Evolutionary conservation across 805 yeast genomes (phyloP).

Genomic region (Wickerhamomyces sydowiorum): DNA sequence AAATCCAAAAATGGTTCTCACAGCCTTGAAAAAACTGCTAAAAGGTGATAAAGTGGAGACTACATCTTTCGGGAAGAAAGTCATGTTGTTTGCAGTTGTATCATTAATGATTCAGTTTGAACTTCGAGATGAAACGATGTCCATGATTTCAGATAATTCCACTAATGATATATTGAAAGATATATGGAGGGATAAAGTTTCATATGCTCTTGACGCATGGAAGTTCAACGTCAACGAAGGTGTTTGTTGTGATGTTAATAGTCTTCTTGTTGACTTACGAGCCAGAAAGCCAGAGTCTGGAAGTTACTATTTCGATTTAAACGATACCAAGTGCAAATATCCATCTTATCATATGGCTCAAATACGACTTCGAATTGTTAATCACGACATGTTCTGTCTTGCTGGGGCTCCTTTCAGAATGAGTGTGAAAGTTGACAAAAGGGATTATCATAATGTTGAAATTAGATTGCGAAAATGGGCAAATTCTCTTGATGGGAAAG

Average conservation of each 20-base stretch:
- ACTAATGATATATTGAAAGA: slow-evolving; percentile 2
- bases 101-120: slow-evolving; percentile 63
- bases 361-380: slow-evolving; percentile 57
- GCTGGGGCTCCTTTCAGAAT: slow-evolving; percentile 74
- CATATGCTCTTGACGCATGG: slow-evolving; percentile 65
- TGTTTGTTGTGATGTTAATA: slow-evolving; percentile 4
- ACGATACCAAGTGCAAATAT: slow-evolving; percentile 45
- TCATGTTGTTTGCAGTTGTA: slow-evolving; percentile 54
- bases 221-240: slow-evolving; percentile 21
- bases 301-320: slow-evolving; percentile 23
- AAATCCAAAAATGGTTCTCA: slow-evolving; percentile 1
- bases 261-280: slow-evolving; percentile 1
- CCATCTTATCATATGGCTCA: slow-evolving; percentile 65
- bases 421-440: slow-evolving; percentile 49
- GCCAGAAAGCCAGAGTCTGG: slow-evolving; percentile 6
- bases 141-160: slow-evolving; percentile 2
- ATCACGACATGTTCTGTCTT: slow-evolving; percentile 65
- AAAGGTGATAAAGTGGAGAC: slow-evolving; percentile 4
- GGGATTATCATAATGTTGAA: slow-evolving; percentile 40
- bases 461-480: slow-evolving; percentile 29
- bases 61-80: slow-evolving; percentile 51
- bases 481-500: slow-evolving; percentile 36
- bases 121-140: slow-evolving; percentile 39
- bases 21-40: slow-evolving; percentile 36
- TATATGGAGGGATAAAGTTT: slow-evolving; percentile 58